Evolutionary conservation across 1,139 yeast genomes (phyloP), one percentile per base, ranked within the genome.

Genomic region (Geotrichum histeridarum): DNA sequence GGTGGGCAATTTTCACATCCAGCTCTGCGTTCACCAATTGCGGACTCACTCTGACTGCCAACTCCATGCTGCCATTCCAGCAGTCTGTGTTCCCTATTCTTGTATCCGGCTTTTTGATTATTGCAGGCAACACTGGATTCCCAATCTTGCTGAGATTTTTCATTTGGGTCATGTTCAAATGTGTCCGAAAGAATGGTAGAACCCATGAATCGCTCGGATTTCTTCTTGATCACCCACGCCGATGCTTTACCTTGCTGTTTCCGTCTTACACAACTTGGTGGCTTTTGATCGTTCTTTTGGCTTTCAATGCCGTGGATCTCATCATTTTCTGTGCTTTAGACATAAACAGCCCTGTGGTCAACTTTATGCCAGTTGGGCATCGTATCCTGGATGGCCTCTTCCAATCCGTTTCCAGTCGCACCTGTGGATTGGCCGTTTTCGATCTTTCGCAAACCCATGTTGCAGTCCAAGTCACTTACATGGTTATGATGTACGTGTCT

Each of bases 401-500:
- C 68, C 98, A 91, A 68, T 95, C 98, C 0, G 81, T 93, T 51
- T 80, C 93, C 54, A 90, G 98, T 0, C 81, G 99, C 73, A 93
- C 99, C 0, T 96, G 96, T 0, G 99, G 99, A 0, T 85, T 91
- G 61, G 64, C 86, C 0, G 84, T 86, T 39, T 79, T 91, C 36
- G 82, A 85, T 68, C 70, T 93, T 43, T 74, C 88, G 3, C 68
- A 70, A 46, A 73, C 93, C 52, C 95, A 90, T 65, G 93, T 97
- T 0, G 95, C 96, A 0, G 87, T 93, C 47, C 96, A 89, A 68
- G 95, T 93, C 42, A 84, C 95, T 64, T 94, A 94, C 68, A 79
- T 90, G 83, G 78, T 93, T 59, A 91, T 93, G 98, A 93, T 93
- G 99, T 93, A 93, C 73, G 89, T 93, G 35, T 91, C 98, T 5